These are phyloP conservation scores for Fusarium stilboides DNA, from an alignment of 2,329 filamentous ascomycete genomes.

Conservation along the genomic window DNA sequence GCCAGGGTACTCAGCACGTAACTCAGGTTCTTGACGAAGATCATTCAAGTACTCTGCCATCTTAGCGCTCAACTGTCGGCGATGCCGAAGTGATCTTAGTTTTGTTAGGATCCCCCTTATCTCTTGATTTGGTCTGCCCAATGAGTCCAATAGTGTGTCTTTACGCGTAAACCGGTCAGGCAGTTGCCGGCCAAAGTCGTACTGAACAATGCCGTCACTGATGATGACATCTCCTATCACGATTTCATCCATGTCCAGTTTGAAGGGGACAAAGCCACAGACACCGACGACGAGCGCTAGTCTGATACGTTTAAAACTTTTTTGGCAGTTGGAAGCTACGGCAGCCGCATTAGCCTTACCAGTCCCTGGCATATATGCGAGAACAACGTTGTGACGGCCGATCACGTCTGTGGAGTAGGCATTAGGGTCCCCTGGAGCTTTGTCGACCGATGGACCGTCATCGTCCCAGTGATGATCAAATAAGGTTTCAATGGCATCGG, in stretches of 20 bases:
- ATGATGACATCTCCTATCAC: slow-evolving; percentile 50
- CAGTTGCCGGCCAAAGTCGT: slow-evolving; percentile 50
- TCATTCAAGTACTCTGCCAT: too few species aligned
- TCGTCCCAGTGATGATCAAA: too few species aligned
- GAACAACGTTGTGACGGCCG: neutral
- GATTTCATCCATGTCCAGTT: slow-evolving; percentile 25
- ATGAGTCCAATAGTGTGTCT: slow-evolving; percentile 22
- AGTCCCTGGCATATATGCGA: slow-evolving; percentile 7
- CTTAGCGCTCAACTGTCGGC: too few species aligned
- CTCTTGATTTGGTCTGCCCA: too few species aligned
- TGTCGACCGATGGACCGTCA: too few species aligned
- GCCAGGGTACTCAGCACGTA: too few species aligned
- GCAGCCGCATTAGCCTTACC: neutral
- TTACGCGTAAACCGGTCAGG: slow-evolving; percentile 42
- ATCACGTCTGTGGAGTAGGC: neutral
- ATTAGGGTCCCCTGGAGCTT: too few species aligned
- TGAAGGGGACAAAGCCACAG: slow-evolving; percentile 40
- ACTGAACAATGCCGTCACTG: slow-evolving; percentile 49
- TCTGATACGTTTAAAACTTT: slow-evolving; percentile 2
- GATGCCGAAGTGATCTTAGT: too few species aligned
- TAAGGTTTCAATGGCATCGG: too few species aligned
- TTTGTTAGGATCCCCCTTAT: too few species aligned
- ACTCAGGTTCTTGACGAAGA: too few species aligned
- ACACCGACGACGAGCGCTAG: slow-evolving; percentile 13
- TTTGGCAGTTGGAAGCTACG: neutral